Percentiles rank a stretch among this genome's conserved stretches.
Evolutionary conservation across 768 basidiomycete genomes (phyloP).

Genomic region (Suillus subalutaceus): DNA sequence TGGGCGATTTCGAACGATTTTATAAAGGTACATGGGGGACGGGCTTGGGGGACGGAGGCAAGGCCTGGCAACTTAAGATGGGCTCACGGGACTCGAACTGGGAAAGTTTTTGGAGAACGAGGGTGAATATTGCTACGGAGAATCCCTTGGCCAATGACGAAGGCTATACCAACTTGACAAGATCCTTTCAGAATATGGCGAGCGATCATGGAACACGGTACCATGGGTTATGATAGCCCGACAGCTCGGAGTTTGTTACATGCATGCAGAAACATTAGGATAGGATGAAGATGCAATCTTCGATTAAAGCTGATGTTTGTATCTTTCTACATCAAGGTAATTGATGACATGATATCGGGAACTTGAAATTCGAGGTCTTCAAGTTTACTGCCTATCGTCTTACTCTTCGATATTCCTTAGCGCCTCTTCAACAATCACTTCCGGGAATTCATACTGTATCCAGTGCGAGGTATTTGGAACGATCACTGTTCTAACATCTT

Average conservation of each 20-base stretch:
- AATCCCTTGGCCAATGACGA: background rate
- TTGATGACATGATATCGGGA: too few relatives aligned
- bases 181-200: constrained; percentile 10
- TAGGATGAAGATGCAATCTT: constrained; percentile 66
- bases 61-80: constrained; percentile 19
- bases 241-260: constrained; percentile 57
- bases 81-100: constrained; percentile 39
- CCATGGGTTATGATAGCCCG: constrained; percentile 46
- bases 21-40: background rate
- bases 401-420: constrained; percentile 1
- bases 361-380: too few relatives aligned
- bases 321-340: too few relatives aligned
- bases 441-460: constrained; percentile 23
- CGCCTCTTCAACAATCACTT: constrained; percentile 19
- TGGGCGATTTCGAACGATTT: too few relatives aligned
- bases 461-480: constrained; percentile 18
- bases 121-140: constrained; percentile 4
- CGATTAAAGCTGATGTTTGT: constrained; percentile 13
- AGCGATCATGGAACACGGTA: constrained; percentile 24
- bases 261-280: constrained; percentile 54
- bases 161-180: background rate
- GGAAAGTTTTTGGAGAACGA: constrained; percentile 16
- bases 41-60: constrained; percentile 43
- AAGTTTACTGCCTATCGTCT: background rate
- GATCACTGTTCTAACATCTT: constrained; percentile 16